Percentiles rank a stretch among this genome's conserved stretches.
phyloP scores from a whole-genome alignment of 139 green algal species.

The Coelastrella sp. region DNA sequence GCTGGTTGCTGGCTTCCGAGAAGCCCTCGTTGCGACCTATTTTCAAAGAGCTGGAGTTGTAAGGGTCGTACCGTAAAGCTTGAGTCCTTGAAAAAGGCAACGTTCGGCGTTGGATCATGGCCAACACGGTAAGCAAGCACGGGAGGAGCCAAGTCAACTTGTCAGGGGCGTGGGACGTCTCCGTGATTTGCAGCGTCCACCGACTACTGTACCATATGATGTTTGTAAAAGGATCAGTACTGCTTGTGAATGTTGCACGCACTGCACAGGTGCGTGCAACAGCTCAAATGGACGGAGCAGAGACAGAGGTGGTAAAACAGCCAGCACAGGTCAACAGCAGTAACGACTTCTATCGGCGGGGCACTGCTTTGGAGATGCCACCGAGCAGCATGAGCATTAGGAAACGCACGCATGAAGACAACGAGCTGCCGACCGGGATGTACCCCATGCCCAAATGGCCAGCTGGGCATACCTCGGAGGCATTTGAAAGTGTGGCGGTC shows the following conservation, averaged over 20 bases:
- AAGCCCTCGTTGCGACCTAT: too few species aligned
- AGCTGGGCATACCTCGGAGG: conserved; percentile 31
- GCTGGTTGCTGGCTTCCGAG: too few species aligned
- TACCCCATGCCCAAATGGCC: conserved; percentile 50
- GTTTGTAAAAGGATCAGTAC: too few species aligned
- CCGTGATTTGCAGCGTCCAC: too few species aligned
- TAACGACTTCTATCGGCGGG: not conserved
- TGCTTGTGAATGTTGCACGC: not conserved
- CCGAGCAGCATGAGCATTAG: not conserved
- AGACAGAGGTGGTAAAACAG: not conserved
- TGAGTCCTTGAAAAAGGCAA: too few species aligned
- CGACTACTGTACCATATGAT: too few species aligned
- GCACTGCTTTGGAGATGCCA: not conserved
- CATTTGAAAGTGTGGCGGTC: conserved; percentile 57
- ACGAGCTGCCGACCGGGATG: not conserved
- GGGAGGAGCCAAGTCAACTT: not conserved
- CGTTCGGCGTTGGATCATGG: not conserved
- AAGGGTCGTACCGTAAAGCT: too few species aligned
- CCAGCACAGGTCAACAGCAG: not conserved
- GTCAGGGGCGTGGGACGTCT: too few species aligned
- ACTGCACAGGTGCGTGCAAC: not conserved
- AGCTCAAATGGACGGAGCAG: not conserved
- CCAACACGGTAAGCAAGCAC: not conserved
- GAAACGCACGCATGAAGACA: not conserved
- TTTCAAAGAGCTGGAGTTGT: too few species aligned